Percentiles rank a stretch among this genome's conserved stretches.
phyloP scores from a whole-genome alignment of 2,329 filamentous ascomycete species.

The Trichoderma semiorbis region DNA sequence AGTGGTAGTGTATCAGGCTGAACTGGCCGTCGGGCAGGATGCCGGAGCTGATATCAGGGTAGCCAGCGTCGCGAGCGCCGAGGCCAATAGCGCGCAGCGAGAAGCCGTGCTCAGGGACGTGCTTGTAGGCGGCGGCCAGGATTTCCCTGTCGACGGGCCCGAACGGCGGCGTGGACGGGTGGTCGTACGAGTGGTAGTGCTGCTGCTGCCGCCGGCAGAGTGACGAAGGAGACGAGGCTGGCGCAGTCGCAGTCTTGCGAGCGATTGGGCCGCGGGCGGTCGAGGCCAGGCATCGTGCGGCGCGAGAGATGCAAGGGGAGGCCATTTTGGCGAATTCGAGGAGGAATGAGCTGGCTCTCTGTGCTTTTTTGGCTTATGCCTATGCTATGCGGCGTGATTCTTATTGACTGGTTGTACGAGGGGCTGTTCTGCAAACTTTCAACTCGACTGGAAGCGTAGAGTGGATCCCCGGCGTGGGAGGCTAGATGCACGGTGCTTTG shows the following conservation, averaged over 20 bases:
- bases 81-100: slow-evolving; percentile 67
- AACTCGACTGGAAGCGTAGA: background rate
- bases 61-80: slow-evolving; percentile 80
- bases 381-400: background rate
- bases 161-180: slow-evolving; percentile 60
- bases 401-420: slow-evolving; percentile 1
- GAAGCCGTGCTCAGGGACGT: slow-evolving; percentile 83
- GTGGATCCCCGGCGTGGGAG: background rate
- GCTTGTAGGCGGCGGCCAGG: slow-evolving; percentile 72
- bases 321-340: background rate
- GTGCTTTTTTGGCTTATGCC: background rate
- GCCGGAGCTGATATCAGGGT: slow-evolving; percentile 80
- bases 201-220: slow-evolving; percentile 21
- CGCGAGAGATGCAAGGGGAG: background rate
- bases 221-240: background rate
- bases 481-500: background rate
- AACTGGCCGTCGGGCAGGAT: slow-evolving; percentile 77
- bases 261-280: background rate
- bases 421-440: slow-evolving; percentile 1
- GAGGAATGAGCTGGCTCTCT: background rate
- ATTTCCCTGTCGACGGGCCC: slow-evolving; percentile 68
- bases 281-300: background rate
- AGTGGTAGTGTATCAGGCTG: slow-evolving; percentile 75
- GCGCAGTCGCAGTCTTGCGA: background rate
- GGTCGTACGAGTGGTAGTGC: slow-evolving; percentile 71